Conservation (phyloP, 2,329 filamentous ascomycete species). For the Diplocarpon rosae region DNA sequence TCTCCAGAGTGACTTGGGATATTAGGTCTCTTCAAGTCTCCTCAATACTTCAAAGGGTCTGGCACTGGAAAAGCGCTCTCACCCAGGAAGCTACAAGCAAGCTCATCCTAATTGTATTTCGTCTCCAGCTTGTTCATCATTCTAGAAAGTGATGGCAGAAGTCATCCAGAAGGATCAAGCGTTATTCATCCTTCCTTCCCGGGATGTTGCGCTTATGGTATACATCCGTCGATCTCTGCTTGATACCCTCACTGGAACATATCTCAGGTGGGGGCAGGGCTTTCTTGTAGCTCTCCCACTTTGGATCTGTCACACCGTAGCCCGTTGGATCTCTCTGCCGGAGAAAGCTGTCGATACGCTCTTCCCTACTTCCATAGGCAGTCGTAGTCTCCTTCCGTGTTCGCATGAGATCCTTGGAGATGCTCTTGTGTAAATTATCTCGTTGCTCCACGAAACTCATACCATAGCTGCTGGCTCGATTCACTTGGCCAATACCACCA, state of each 20-base stretch:
- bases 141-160: too few relatives aligned
- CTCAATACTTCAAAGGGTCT: too few relatives aligned
- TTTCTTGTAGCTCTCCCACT: conserved; percentile 35
- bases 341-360: conserved; percentile 68
- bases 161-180: too few relatives aligned
- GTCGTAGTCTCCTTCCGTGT: conserved; percentile 42
- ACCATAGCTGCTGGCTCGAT: conserved; percentile 53
- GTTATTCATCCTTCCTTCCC: too few relatives aligned
- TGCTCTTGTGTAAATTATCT: conserved; percentile 54
- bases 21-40: too few relatives aligned
- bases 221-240: conserved; percentile 12
- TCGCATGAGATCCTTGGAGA: conserved; percentile 49
- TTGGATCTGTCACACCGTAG: conserved; percentile 14
- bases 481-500: conserved; percentile 62
- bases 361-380: conserved; percentile 42
- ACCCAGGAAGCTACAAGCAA: too few relatives aligned
- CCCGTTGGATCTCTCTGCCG: conserved; percentile 50
- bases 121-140: too few relatives aligned
- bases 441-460: conserved; percentile 53
- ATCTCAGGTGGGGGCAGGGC: conserved; percentile 35
- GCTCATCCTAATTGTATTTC: too few relatives aligned
- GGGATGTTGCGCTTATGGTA: background rate
- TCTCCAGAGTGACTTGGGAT: too few relatives aligned
- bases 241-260: conserved; percentile 33
- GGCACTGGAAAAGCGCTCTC: too few relatives aligned